Conservation (phyloP, 768 basidiomycete species). For the Fistulinella prunicolor region DNA sequence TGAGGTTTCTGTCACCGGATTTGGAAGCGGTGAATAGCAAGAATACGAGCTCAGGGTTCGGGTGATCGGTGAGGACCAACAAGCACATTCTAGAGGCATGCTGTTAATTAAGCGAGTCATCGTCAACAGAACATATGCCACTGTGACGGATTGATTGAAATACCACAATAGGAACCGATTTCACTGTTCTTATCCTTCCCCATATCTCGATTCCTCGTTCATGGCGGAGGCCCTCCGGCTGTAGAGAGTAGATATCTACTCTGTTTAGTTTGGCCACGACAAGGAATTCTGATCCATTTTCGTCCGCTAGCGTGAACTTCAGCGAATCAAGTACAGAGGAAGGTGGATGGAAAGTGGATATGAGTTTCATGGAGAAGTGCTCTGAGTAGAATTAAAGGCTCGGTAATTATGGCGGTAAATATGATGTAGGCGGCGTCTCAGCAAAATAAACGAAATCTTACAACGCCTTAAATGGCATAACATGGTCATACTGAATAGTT, state of each 20-base stretch:
- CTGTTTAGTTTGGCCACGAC: conserved; percentile 65
- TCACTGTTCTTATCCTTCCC: conserved; percentile 62
- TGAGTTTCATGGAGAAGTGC: conserved; percentile 53
- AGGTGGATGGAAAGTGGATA: conserved; percentile 74
- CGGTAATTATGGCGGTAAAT: too few relatives aligned
- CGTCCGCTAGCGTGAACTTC: conserved; percentile 59
- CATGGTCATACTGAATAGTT: too few relatives aligned
- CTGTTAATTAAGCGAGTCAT: conserved; percentile 9
- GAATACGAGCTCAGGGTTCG: conserved; percentile 69
- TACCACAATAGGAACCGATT: conserved; percentile 54
- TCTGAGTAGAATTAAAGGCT: too few relatives aligned
- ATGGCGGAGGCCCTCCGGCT: conserved; percentile 54
- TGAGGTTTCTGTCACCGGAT: conserved; percentile 33
- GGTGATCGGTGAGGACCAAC: conserved; percentile 71
- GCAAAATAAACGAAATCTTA: too few relatives aligned
- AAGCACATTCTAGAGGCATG: conserved; percentile 43
- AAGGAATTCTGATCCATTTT: conserved; percentile 54
- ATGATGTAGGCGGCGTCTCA: too few relatives aligned
- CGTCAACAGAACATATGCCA: conserved; percentile 3
- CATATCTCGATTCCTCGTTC: conserved; percentile 64
- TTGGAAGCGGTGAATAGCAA: conserved; percentile 47
- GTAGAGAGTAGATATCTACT: conserved; percentile 67
- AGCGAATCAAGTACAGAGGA: conserved; percentile 70
- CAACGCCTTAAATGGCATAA: too few relatives aligned
- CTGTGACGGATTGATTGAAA: conserved; percentile 19